These are phyloP conservation scores for Byssoonygena ceratinophila DNA, from an alignment of 2,329 filamentous ascomycete species.

Conservation along the genomic window DNA sequence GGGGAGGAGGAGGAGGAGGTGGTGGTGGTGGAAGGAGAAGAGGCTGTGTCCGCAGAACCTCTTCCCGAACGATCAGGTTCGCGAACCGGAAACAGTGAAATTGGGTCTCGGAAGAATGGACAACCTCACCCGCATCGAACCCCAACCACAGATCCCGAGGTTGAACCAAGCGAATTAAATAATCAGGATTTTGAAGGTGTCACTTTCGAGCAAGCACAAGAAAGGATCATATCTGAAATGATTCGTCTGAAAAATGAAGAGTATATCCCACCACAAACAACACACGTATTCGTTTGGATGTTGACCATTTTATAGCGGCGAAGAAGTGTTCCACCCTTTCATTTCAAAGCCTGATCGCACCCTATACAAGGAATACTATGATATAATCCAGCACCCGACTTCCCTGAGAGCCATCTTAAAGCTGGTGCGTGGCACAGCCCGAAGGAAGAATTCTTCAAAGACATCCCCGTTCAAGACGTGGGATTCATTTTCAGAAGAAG, in stretches of 20 bases:
- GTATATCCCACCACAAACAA: conserved; percentile 36
- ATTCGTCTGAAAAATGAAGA: conserved; percentile 56
- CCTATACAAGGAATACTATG: conserved; percentile 71
- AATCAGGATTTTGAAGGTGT: conserved; percentile 54
- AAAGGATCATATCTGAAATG: conserved; percentile 69
- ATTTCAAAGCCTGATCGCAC: conserved; percentile 64
- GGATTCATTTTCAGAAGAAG: conserved; percentile 68
- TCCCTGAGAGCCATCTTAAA: conserved; percentile 70
- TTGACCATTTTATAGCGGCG: conserved; percentile 39
- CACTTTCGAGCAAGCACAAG: conserved; percentile 73
- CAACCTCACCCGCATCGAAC: conserved; percentile 2
- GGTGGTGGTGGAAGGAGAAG: conserved; percentile 9
- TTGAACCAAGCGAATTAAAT: background rate
- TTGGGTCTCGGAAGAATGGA: background rate
- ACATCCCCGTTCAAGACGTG: conserved; percentile 68
- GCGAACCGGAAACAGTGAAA: background rate
- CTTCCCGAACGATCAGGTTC: conserved; percentile 15
- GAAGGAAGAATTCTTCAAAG: conserved; percentile 51
- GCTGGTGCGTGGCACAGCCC: conserved; percentile 60
- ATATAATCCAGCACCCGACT: conserved; percentile 67
- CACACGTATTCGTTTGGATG: background rate
- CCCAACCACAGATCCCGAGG: conserved; percentile 21
- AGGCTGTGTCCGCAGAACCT: conserved; percentile 17
- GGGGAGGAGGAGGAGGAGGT: conserved; percentile 20
- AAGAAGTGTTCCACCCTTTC: conserved; percentile 64